Conservation (phyloP, 2,329 filamentous ascomycete species). For the Fusarium brachygibbosum region DNA sequence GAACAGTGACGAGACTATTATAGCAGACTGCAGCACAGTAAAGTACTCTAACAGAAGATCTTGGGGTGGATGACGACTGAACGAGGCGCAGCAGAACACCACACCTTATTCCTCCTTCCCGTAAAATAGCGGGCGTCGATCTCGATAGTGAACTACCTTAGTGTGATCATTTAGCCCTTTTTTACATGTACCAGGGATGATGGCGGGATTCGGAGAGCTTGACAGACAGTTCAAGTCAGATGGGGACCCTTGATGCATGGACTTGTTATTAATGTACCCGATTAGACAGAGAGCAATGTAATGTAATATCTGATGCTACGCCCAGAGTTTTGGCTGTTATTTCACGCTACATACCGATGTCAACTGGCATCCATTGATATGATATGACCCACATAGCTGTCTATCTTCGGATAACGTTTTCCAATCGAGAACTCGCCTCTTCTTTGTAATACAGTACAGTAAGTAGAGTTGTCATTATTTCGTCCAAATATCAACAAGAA, state of each 20-base stretch:
- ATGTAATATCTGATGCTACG: neutral
- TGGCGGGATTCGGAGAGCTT: slow-evolving; percentile 27
- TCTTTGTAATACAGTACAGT: too few species aligned
- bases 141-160: slow-evolving; percentile 36
- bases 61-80: slow-evolving; percentile 35
- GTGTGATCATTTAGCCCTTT: slow-evolving; percentile 3
- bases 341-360: too few species aligned
- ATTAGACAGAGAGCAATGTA: neutral
- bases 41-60: neutral
- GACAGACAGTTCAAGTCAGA: slow-evolving; percentile 31
- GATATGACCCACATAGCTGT: neutral
- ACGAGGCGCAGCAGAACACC: slow-evolving; percentile 36
- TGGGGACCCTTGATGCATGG: slow-evolving; percentile 35
- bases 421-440: slow-evolving; percentile 12
- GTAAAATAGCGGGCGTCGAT: slow-evolving; percentile 36
- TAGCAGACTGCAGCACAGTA: neutral
- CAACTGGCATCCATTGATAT: neutral
- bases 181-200: slow-evolving; percentile 18
- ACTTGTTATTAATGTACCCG: neutral
- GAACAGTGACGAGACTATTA: neutral
- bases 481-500: too few species aligned
- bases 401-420: slow-evolving; percentile 1
- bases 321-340: neutral
- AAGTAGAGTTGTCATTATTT: too few species aligned
- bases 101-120: slow-evolving; percentile 33